Evolutionary conservation across 768 basidiomycete genomes (phyloP), one percentile per base, ranked within the genome.

Genomic region (Tricholoma sp.): DNA sequence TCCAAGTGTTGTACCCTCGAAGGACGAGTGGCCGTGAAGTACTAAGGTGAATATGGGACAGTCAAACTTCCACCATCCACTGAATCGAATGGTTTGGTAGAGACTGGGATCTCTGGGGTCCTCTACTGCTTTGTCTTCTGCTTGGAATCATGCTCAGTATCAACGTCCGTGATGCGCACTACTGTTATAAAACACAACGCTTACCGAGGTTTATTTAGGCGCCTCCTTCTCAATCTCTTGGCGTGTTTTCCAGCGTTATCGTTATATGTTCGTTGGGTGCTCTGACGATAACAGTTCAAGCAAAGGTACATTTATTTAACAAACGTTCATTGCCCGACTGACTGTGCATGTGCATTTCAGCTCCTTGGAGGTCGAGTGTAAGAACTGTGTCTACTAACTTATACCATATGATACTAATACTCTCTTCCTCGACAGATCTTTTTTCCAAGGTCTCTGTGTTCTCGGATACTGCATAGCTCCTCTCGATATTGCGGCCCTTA

Each of bases 61-160:
- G 27, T 39, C 37, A 37, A 56, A 10, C 12, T 12, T 2, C 4
- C 6, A 34, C 2, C 8, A 19, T 19, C 34, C 34, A 32, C 37
- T 59, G 10, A 54, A 12, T 46, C 39, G 5, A n/a, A 11, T 12
- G 39, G 27, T 19, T 16, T 27, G 21, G 11, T 10, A 94, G 94
- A 61, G 95, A 98, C 68, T 98, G 95, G 96, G 96, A 98, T 72
- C 79, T 98, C 22, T 98, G 96, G 96, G 95, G 95, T 3, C 95
- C 95, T 10, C 78, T 98, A 2, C 79, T 98, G 22, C 79, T 94
- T 39, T 92, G 88, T 63, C 78, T 95, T 54, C 69, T 82, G 39
- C 80, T 95, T 11, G 89, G 86, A 53, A 86, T 92, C 45, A 86
- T 94, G 78, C 81, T 96, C 18, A 94, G 91, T 66, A 73, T 93